A percentile compares a stretch with the other conserved stretches of the same genome.
These are phyloP conservation scores for Polyporus tsugae DNA, from an alignment of 1,284 basidiomycete species.

Conservation along the genomic window DNA sequence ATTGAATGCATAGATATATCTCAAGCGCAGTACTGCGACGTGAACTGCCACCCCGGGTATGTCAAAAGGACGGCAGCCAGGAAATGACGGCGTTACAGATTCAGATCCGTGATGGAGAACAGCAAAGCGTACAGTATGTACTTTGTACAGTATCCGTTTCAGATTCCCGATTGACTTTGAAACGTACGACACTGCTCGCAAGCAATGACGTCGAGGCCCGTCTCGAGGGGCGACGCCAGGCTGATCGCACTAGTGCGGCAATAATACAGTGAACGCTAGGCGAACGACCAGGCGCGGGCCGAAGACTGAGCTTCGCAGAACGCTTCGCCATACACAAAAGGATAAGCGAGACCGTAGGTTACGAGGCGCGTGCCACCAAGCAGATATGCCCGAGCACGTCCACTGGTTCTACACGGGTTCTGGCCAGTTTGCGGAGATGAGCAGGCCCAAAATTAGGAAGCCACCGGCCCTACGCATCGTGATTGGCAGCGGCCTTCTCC, in stretches of 20 bases:
- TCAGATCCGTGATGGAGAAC: conserved; percentile 4
- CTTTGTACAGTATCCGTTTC: background rate
- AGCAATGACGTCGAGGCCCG: conserved; percentile 8
- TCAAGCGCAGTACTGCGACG: background rate
- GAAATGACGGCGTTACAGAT: background rate
- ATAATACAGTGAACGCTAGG: background rate
- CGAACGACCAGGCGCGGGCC: background rate
- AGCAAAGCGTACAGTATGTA: background rate
- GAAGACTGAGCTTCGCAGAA: background rate
- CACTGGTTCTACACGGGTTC: too few species aligned
- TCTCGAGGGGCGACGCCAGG: background rate
- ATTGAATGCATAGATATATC: background rate
- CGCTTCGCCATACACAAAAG: background rate
- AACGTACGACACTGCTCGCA: background rate
- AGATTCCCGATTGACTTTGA: conserved; percentile 6
- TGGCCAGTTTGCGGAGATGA: background rate
- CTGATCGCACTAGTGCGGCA: background rate
- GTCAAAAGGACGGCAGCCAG: background rate
- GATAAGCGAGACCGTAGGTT: background rate
- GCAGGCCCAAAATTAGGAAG: background rate
- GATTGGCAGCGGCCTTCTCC: background rate
- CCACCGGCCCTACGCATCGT: background rate
- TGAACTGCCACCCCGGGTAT: background rate
- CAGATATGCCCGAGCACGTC: background rate
- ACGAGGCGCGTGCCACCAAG: background rate